Conservation (phyloP, 2,329 filamentous ascomycete genomes). For the Curvularia sp. region DNA sequence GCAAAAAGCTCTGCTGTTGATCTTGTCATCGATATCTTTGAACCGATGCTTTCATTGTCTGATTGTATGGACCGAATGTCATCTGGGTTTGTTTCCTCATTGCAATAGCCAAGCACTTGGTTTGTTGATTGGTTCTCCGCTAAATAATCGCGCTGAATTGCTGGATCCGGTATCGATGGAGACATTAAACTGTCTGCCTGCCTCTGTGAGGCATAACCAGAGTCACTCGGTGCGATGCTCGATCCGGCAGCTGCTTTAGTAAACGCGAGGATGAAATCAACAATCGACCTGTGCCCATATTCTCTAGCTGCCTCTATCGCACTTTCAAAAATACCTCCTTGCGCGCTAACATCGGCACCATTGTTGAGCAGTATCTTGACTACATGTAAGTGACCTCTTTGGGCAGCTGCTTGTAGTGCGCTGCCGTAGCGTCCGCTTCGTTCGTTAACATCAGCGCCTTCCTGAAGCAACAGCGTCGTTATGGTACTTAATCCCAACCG, state of each 20-base stretch:
- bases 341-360: neutral
- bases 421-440: slow-evolving; percentile 22
- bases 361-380: neutral
- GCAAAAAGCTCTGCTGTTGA: neutral
- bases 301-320: neutral
- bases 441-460: slow-evolving; percentile 21
- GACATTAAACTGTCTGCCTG: neutral
- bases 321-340: neutral
- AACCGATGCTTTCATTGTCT: neutral
- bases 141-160: neutral
- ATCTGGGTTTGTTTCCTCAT: neutral
- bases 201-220: neutral
- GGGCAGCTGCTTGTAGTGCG: slow-evolving; percentile 19
- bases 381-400: neutral
- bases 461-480: slow-evolving; percentile 18
- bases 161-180: neutral
- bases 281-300: neutral
- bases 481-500: slow-evolving; percentile 23
- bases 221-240: neutral
- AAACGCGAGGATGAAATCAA: neutral
- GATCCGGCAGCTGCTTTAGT: neutral
- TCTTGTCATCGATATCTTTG: neutral
- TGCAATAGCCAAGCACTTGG: neutral
- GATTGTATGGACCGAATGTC: neutral
- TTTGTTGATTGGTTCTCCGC: neutral